Evolutionary conservation across 164 flowering plant genomes (phyloP), one percentile per base, ranked within the genome.

Genomic region (Chloranthus sessilifolius): DNA sequence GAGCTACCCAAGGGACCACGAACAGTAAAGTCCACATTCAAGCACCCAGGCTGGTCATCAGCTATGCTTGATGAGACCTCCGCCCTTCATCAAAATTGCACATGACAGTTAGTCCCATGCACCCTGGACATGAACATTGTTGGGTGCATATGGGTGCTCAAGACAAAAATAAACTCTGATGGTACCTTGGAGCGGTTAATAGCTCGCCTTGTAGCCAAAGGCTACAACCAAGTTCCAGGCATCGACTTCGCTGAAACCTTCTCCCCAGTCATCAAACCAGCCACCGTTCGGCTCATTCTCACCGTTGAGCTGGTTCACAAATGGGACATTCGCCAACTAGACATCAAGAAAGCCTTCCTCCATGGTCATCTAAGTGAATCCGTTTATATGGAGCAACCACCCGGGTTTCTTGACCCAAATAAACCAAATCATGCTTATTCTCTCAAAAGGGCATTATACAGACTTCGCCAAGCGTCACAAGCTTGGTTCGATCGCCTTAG

Each of bases 71-170:
- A 40, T 20, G 62, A 58, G 31, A 9, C 40, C 1, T n/a, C 1
- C 5, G 62, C 55, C 19, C 22, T 58, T 0, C 24, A 6, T 14
- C 16, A 39, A 28, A 40, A 29, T 29, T 10, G 21, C 7, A 58
- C 62, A 10, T 58, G 62, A 55, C 21, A 27, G 2, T 16, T 48
- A 0, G 55, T 58, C 2, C 53, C 52, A 2, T 16, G 55, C 3
- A 3, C 55, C 2, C 9, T 7, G 2, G 23, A 27, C 5, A 42
- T 21, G 35, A 35, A 37, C 19, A 19, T 57, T 10, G 23, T 57
- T 7, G 47, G 54, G 3, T 57, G 23, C 41, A 27, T 7, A 9
- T 57, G 61, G 61, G 53, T 57, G 5, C 39, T 12, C 38, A 31
- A 47, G 20, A 40, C 19, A 2, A 61, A 54, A 29, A 6, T 12